Base-by-base conservation (phyloP, 139 green algal species). In the Picochlorum sp. region DNA sequence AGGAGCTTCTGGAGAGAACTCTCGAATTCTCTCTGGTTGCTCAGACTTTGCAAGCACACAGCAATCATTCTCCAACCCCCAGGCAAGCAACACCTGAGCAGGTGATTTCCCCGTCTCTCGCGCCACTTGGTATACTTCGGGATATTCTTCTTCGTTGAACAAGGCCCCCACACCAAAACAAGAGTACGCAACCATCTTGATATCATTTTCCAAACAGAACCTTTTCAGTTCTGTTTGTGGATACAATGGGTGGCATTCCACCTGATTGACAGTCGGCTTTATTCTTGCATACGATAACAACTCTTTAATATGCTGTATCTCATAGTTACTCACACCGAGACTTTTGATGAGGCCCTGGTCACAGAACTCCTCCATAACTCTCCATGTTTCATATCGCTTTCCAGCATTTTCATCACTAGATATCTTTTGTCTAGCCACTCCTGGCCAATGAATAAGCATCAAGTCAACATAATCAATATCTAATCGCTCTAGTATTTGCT, bases 401-500 rank as follows among this genome's bases (percentile, higher is more conserved):
- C 73, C 15, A 14, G 74, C 61, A 60, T 90, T 84, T 9, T 26
- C 5, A n/a, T 68, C 51, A 3, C 65, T 81, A 4, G 56, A 52
- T 5, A 72, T 23, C 2, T 58, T 15, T 21, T 65, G 60, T 8
- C 74, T 71, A 1, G 75, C 56, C 2, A 64, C 76, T 0, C 84
- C 85, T 49, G 85, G 85, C 85, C 85, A 92, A 59, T 92, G 85
- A 6, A 92, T 79, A 5, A 92, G 71, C 57, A 91, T 16, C 34
- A 90, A 63, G 58, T 92, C 85, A 16, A 75, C 20, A 45, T 71
- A 66, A 4, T 8, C 61, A 11, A 73, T 28, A 13, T 47, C 47
- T 49, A 76, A 52, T 20, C 26, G 38, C 16, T 41, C 15, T 34
- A 74, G 26, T 38, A 61, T 74, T 49, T 6, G 21, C 44, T 73